phyloP scores from a whole-genome alignment of 441 rosid species.

The Isatis lusitanica region DNA sequence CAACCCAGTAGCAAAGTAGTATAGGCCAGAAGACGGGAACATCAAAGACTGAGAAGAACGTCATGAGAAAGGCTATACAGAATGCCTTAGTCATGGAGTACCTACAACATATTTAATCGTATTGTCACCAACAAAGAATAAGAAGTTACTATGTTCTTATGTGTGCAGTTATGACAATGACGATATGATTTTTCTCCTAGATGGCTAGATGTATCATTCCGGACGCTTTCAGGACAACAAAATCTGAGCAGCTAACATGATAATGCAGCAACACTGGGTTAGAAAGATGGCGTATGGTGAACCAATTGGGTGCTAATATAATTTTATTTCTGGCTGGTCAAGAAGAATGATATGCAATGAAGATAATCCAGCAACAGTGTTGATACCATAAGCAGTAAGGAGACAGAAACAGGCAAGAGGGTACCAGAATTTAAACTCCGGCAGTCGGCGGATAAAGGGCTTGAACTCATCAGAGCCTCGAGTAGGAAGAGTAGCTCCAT shows the following conservation, averaged over 20 bases:
- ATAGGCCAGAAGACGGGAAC: slow-evolving; percentile 98
- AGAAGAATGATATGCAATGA: neutral
- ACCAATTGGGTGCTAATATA: neutral
- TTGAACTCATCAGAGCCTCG: slow-evolving; percentile 95
- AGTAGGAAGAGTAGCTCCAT: slow-evolving; percentile 80
- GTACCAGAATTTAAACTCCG: slow-evolving; percentile 96
- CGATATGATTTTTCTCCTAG: neutral
- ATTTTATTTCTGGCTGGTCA: neutral
- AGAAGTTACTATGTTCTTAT: neutral
- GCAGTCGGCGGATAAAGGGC: slow-evolving; percentile 89
- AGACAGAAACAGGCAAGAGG: neutral
- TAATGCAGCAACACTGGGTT: neutral
- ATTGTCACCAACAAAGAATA: neutral
- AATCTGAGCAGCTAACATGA: neutral
- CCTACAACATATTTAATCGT: slow-evolving; percentile 47
- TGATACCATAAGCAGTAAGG: neutral
- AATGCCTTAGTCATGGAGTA: slow-evolving; percentile 82
- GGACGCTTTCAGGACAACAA: neutral
- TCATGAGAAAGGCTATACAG: slow-evolving; percentile 78
- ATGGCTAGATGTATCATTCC: neutral
- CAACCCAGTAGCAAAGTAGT: slow-evolving; percentile 86
- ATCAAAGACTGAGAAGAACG: slow-evolving; percentile 82
- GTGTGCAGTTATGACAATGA: neutral
- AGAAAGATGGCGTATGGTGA: neutral
- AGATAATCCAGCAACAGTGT: neutral